phyloP scores from a whole-genome alignment of 2,329 filamentous ascomycete species.

The Epichloe uncinata region DNA sequence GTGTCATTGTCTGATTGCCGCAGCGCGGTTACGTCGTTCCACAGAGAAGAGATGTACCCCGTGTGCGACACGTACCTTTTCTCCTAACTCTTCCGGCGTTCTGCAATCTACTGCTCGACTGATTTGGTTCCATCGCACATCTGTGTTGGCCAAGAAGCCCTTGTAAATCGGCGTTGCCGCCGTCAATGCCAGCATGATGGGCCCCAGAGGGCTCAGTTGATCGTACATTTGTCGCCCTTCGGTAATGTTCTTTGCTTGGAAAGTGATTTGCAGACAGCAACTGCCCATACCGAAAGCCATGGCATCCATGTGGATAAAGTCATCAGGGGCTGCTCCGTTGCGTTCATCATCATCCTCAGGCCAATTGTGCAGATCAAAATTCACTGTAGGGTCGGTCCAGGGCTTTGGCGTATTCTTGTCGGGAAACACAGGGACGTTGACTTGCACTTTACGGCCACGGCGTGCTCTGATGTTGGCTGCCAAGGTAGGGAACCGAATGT shows the following conservation, averaged over 20 bases:
- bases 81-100: slow-evolving; percentile 81
- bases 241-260: slow-evolving; percentile 94
- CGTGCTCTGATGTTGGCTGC: slow-evolving; percentile 88
- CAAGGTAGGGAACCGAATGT: slow-evolving; percentile 87
- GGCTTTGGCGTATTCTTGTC: slow-evolving; percentile 77
- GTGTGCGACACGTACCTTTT: slow-evolving; percentile 44
- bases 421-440: slow-evolving; percentile 87
- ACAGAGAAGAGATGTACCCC: background rate
- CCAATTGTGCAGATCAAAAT: slow-evolving; percentile 84
- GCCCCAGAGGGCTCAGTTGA: slow-evolving; percentile 83
- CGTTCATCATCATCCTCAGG: slow-evolving; percentile 93
- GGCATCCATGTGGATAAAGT: slow-evolving; percentile 96
- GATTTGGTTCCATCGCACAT: slow-evolving; percentile 97
- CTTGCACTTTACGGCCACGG: slow-evolving; percentile 82
- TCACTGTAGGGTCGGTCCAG: slow-evolving; percentile 87
- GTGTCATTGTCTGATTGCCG: background rate
- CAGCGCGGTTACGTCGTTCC: background rate
- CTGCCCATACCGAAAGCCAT: slow-evolving; percentile 99
- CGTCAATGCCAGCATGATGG: slow-evolving; percentile 84
- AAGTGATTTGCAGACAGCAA: slow-evolving; percentile 95
- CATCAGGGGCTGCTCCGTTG: slow-evolving; percentile 75
- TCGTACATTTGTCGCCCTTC: slow-evolving; percentile 92
- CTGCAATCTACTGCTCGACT: slow-evolving; percentile 83
- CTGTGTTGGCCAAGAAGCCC: slow-evolving; percentile 88
- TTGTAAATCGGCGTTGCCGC: slow-evolving; percentile 96